Base-by-base conservation (phyloP, 140 eudicot species). In the Stevia rebaudiana region DNA sequence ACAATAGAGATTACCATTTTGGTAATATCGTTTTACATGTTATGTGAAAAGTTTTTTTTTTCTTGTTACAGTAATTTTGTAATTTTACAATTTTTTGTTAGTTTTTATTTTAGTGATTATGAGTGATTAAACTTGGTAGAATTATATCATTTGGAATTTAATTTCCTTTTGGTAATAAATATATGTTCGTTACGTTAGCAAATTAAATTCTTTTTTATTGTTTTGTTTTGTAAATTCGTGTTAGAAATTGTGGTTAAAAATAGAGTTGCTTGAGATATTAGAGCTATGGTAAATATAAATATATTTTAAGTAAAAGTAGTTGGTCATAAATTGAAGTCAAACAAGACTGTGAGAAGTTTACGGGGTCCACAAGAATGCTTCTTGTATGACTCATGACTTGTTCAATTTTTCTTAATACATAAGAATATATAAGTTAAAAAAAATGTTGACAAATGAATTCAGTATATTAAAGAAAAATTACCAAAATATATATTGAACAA, bases 281-380 rank as follows among this genome's bases (percentile, higher is more conserved):
- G n/a, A n/a, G n/a, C n/a, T n/a, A n/a, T n/a, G n/a, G n/a, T n/a
- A n/a, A n/a, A n/a, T n/a, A n/a, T n/a, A n/a, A n/a, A n/a, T n/a
- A n/a, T n/a, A n/a, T n/a, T n/a, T n/a, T n/a, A n/a, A n/a, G n/a
- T n/a, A n/a, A n/a, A n/a, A n/a, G n/a, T n/a, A n/a, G n/a, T n/a
- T n/a, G 57, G 56, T 67, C 35, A 48, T 67, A 47, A 65, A 41
- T 74, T 15, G 72, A 56, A 59, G 78, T 65, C 73, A 74, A 65
- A 71, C 44, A 53, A 35, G 47, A 15, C n/a, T 47, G 17, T 19
- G 70, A 51, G 76, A 71, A 51, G 21, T 51, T 61, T 40, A 47
- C 15, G 79, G 66, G n/a, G 56, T 63, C 79, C 79, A 74, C 56
- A 61, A 12, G 40, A 74, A 58, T 36, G 47, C 61, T 4, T 3